A percentile compares a stretch with the other conserved stretches of the same genome.
phyloP scores from a whole-genome alignment of 2,329 filamentous ascomycete species.

The Plectosphaerella cucumerina region DNA sequence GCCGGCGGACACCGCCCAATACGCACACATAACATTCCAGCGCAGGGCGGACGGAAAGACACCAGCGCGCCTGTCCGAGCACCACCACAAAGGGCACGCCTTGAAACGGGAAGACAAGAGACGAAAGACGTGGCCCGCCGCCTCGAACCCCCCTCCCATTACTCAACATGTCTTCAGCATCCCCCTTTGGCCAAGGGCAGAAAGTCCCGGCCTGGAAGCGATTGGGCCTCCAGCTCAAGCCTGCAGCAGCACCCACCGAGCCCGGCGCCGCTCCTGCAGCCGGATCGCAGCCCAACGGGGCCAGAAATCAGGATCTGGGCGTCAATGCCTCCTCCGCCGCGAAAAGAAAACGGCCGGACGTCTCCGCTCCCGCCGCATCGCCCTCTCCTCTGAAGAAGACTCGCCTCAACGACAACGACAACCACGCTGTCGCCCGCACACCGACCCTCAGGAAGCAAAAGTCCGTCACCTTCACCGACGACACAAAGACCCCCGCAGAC shows the following conservation, averaged over 20 bases:
- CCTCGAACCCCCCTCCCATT: conserved; percentile 12
- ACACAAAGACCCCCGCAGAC: conserved; percentile 25
- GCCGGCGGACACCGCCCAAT: conserved; percentile 4
- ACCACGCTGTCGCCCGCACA: conserved; percentile 4
- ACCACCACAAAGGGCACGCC: not conserved
- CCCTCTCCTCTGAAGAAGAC: conserved; percentile 23
- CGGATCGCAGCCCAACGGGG: conserved; percentile 19
- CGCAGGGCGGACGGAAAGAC: conserved; percentile 3
- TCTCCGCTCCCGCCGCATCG: conserved; percentile 10
- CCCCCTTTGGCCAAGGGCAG: conserved; percentile 34
- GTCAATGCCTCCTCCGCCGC: conserved; percentile 14
- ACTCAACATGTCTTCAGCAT: conserved; percentile 37
- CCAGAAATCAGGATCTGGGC: conserved; percentile 12
- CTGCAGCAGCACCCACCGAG: conserved; percentile 17
- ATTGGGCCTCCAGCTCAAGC: conserved; percentile 60
- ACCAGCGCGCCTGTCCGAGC: conserved; percentile 3
- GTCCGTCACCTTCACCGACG: conserved; percentile 46
- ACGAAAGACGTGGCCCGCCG: not conserved
- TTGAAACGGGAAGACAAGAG: not conserved
- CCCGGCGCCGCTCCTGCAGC: conserved; percentile 12
- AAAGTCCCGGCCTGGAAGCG: conserved; percentile 57
- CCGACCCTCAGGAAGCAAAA: conserved; percentile 30
- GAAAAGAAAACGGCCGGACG: conserved; percentile 15
- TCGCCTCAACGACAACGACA: conserved; percentile 12
- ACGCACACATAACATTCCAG: conserved; percentile 8